A percentile compares a stretch with the other conserved stretches of the same genome.
These are phyloP conservation scores for Alternaria triticimaculans DNA, from an alignment of 2,329 filamentous ascomycete species.

Conservation along the genomic window DNA sequence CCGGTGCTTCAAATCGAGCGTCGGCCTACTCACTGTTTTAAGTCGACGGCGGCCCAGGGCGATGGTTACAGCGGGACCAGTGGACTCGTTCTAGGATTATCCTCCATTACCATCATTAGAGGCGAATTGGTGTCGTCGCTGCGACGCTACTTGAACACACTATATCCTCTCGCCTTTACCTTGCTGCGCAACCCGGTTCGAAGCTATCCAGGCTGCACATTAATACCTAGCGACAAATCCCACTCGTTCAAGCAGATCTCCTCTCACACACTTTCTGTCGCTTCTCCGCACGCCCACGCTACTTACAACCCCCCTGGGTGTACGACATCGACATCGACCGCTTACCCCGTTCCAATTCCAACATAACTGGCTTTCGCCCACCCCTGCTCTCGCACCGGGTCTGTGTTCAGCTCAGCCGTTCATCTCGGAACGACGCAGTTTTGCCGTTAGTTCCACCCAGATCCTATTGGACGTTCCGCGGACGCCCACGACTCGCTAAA, in stretches of 20 bases:
- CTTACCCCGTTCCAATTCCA: conserved; percentile 16
- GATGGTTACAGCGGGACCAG: conserved; percentile 32
- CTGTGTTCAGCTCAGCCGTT: conserved; percentile 26
- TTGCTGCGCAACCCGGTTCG: conserved; percentile 38
- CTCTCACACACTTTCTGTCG: conserved; percentile 29
- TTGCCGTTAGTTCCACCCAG: conserved; percentile 35
- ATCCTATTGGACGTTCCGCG: conserved; percentile 37
- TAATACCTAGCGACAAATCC: conserved; percentile 43
- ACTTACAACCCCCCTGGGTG: conserved; percentile 24
- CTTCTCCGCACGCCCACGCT: conserved; percentile 32
- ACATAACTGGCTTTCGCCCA: conserved; percentile 14
- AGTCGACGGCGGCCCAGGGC: conserved; percentile 40
- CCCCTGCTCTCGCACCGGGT: conserved; percentile 21
- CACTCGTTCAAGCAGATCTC: conserved; percentile 44
- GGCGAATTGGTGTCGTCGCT: conserved; percentile 36
- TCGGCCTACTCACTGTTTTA: conserved; percentile 40
- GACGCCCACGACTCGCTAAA: conserved; percentile 44
- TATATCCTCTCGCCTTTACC: conserved; percentile 41
- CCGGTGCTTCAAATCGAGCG: conserved; percentile 37
- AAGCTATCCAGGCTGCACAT: conserved; percentile 29
- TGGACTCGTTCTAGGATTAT: conserved; percentile 36
- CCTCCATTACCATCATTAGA: conserved; percentile 36
- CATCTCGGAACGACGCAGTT: conserved; percentile 27
- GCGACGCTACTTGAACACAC: conserved; percentile 43
- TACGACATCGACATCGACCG: conserved; percentile 22